Conservation (phyloP, 176 grass and related monocot species). For the Miscanthus lutarioriparius region DNA sequence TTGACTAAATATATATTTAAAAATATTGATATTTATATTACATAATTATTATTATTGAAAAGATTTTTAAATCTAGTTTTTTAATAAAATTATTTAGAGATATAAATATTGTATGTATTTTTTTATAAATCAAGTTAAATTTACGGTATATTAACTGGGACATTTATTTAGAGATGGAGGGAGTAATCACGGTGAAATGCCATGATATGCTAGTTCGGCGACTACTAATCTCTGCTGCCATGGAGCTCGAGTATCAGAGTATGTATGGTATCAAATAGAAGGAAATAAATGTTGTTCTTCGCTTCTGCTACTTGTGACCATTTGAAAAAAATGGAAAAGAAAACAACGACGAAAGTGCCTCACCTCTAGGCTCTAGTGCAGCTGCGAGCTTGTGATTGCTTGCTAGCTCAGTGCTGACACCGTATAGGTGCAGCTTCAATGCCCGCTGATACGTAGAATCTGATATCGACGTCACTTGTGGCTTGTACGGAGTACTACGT, state of each 20-base stretch:
- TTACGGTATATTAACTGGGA: too few relatives aligned
- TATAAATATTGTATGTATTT: too few relatives aligned
- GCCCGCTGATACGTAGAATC: background rate
- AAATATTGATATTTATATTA: too few relatives aligned
- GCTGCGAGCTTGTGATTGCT: background rate
- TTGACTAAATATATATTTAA: too few relatives aligned
- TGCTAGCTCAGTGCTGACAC: background rate
- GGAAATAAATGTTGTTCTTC: constrained; percentile 39
- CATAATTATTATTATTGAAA: too few relatives aligned
- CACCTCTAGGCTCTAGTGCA: background rate
- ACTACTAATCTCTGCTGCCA: background rate
- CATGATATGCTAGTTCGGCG: background rate
- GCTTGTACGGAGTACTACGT: too few relatives aligned
- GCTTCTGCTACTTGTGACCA: too few relatives aligned
- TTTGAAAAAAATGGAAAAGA: background rate
- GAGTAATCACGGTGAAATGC: background rate
- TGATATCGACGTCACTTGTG: too few relatives aligned
- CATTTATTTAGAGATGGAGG: too few relatives aligned
- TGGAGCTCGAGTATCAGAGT: background rate
- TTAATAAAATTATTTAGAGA: too few relatives aligned
- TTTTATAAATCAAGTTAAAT: too few relatives aligned
- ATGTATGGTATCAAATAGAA: background rate
- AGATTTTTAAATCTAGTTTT: too few relatives aligned
- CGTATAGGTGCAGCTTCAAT: background rate
- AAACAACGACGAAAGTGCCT: background rate